Evolutionary conservation across 2,329 filamentous ascomycete genomes (phyloP), one percentile per base, ranked within the genome.

Genomic region (Alternaria sp.): DNA sequence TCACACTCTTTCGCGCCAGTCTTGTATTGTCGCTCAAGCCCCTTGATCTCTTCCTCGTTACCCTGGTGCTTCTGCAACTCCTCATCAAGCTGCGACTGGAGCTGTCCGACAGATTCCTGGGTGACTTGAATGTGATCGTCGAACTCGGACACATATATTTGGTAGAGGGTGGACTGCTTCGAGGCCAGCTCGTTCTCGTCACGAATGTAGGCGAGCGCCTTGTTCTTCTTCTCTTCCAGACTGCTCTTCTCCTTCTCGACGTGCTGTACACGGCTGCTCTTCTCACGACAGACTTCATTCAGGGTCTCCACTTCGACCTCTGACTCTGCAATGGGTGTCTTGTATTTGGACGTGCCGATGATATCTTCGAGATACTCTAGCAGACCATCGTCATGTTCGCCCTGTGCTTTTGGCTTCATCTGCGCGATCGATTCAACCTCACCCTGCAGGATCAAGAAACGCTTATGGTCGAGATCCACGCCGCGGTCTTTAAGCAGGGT

Each of bases 361-460:
- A 99, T 99, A 75, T 99, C 96, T 79, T 99, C 96, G 0, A 99
- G 88, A 69, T 99, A 99, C 79, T 99, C 96, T 17, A 99, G 86
- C 4, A 99, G 87, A 12, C 96, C 96, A 74, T 99, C 96, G 65
- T 99, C 96, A 75, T 98, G 95, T 79, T 99, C 96, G 72, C 93
- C 95, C 45, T 87, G 90, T 5, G 96, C 96, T 80, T 99, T 99
- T 17, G 96, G 87, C 81, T 99, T 99, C 96, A 99, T 99, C 81
- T 98, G 96, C 7, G 96, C 95, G 77, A 99, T 99, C 0, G 95
- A 97, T 80, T 99, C 96, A 62, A 99, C 96, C 79, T 99, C 96
- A 75, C 96, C 96, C 80, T 99, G 96, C 11, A 99, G 84, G 75
- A 99, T 99, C 57, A 99, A 83, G 82, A 99, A 99, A 64, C 96